phyloP scores from a whole-genome alignment of 2,329 filamentous ascomycete species.

The Verticillium nonalfalfae region DNA sequence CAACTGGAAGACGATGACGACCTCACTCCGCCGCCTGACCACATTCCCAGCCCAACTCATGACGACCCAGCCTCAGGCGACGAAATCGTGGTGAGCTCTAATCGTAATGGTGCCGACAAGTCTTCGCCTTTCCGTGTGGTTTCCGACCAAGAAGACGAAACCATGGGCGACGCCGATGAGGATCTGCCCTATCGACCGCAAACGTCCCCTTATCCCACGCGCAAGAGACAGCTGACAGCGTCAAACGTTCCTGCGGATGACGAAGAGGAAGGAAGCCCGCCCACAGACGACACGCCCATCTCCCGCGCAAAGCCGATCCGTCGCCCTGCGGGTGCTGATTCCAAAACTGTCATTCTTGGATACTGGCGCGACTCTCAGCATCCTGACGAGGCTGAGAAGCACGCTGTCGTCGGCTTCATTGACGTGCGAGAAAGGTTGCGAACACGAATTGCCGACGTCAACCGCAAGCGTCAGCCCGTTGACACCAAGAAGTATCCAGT shows the following conservation, averaged over 20 bases:
- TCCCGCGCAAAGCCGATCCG: conserved; percentile 6
- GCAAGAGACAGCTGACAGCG: conserved; percentile 42
- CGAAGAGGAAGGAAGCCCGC: background rate
- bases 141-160: conserved; percentile 35
- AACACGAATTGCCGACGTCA: conserved; percentile 48
- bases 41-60: conserved; percentile 27
- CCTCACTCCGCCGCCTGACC: conserved; percentile 36
- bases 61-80: conserved; percentile 37
- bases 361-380: conserved; percentile 55
- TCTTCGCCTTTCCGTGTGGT: conserved; percentile 23
- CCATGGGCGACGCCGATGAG: conserved; percentile 34
- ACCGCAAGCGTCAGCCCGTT: conserved; percentile 34
- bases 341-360: conserved; percentile 40
- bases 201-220: conserved; percentile 41
- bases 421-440: conserved; percentile 54
- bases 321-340: conserved; percentile 24
- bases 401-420: conserved; percentile 57
- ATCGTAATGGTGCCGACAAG: conserved; percentile 29
- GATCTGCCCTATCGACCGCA: conserved; percentile 22
- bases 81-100: conserved; percentile 45
- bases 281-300: conserved; percentile 27
- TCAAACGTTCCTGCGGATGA: background rate
- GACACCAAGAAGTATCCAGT: conserved; percentile 35
- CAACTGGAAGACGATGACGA: conserved; percentile 30
- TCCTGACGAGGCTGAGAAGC: conserved; percentile 41